Percentiles rank a stretch among this genome's conserved stretches.
Evolutionary conservation across 2,329 filamentous ascomycete species (phyloP).

Genomic region (Penicillium sp.): DNA sequence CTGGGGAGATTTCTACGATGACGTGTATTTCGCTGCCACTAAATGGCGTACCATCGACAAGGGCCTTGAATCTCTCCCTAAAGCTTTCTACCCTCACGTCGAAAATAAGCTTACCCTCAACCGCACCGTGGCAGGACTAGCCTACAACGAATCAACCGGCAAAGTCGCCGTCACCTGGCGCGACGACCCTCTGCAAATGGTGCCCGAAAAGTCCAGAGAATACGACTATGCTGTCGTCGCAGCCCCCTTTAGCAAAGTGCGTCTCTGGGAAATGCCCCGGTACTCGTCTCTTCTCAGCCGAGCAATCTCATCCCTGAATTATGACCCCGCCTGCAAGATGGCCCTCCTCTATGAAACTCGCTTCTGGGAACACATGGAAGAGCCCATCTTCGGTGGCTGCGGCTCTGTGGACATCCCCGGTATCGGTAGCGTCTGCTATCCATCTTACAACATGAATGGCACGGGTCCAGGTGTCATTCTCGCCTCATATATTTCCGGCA

Average conservation of each 20-base stretch:
- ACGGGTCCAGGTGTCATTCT: constrained; percentile 37
- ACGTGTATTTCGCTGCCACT: constrained; percentile 59
- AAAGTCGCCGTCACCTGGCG: constrained; percentile 62
- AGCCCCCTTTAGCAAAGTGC: constrained; percentile 63
- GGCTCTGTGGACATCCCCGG: constrained; percentile 30
- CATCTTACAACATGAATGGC: constrained; percentile 36
- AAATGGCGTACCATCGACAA: constrained; percentile 65
- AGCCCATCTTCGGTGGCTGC: constrained; percentile 60
- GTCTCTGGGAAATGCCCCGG: constrained; percentile 59
- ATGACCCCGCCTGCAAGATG: constrained; percentile 55
- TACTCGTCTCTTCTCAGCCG: constrained; percentile 52
- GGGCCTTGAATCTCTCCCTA: constrained; percentile 58
- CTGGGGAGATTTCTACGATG: constrained; percentile 54
- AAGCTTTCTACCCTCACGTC: constrained; percentile 62
- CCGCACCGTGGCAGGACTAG: constrained; percentile 57
- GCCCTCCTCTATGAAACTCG: constrained; percentile 67
- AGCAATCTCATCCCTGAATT: constrained; percentile 51
- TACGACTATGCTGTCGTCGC: constrained; percentile 68
- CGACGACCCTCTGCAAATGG: constrained; percentile 35
- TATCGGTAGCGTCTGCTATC: constrained; percentile 37
- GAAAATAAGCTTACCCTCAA: constrained; percentile 56
- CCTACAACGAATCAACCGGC: constrained; percentile 50
- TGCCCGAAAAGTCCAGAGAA: constrained; percentile 45
- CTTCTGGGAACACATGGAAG: constrained; percentile 55
- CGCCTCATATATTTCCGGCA: constrained; percentile 45